phyloP scores from a whole-genome alignment of 164 flowering plant species.

The Annona cherimola region DNA sequence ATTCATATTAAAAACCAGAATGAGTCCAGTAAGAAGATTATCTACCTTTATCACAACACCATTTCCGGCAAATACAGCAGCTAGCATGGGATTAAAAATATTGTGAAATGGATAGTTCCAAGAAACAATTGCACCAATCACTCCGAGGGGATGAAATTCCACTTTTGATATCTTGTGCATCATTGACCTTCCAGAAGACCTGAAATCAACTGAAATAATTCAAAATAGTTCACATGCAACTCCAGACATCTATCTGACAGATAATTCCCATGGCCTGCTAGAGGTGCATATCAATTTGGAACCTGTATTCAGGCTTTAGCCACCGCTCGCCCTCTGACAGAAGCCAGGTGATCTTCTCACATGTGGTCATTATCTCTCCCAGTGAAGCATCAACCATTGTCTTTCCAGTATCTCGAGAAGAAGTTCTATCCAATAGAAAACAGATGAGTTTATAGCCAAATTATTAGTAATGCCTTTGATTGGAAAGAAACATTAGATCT shows the following conservation, averaged over 20 bases:
- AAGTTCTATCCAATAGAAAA: conserved; percentile 39
- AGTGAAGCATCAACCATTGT: conserved; percentile 97
- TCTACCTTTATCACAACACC: conserved; percentile 82
- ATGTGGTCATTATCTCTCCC: conserved; percentile 99
- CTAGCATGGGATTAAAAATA: conserved; percentile 92
- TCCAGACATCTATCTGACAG: not conserved
- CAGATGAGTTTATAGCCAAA: conserved; percentile 1
- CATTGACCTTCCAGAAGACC: conserved; percentile 93
- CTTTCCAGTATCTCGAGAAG: conserved; percentile 98
- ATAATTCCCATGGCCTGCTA: not conserved
- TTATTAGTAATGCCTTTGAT: too few species aligned
- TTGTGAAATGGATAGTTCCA: conserved; percentile 99
- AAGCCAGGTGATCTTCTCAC: conserved; percentile 98
- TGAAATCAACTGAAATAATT: conserved; percentile 19
- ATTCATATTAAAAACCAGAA: too few species aligned
- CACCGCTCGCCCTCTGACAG: conserved; percentile 91
- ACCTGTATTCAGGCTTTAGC: conserved; percentile 97
- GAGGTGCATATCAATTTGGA: not conserved
- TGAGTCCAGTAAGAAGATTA: not conserved
- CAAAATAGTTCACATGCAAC: not conserved
- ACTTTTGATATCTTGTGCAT: conserved; percentile 83
- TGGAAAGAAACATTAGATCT: too few species aligned
- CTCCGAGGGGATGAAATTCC: conserved; percentile 93
- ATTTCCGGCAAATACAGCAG: conserved; percentile 95
- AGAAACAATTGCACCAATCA: conserved; percentile 94